phyloP scores from a whole-genome alignment of 495 filamentous ascomycete species.

The Gamarada debralockiae region DNA sequence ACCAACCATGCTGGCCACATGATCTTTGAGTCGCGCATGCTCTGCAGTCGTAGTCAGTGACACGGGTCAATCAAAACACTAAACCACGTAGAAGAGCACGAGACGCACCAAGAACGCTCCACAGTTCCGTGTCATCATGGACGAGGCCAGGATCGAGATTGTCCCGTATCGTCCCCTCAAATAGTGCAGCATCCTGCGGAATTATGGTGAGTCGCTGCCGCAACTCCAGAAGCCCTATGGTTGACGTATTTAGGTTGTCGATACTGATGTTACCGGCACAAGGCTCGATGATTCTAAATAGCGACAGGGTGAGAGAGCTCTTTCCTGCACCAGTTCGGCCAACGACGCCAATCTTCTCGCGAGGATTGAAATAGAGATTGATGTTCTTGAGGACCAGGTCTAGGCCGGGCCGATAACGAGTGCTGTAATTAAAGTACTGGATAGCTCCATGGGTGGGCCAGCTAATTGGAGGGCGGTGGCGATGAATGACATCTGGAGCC shows the following conservation, averaged over 20 bases:
- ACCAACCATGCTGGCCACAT: conserved; percentile 83
- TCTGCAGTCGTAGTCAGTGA: conserved; percentile 45
- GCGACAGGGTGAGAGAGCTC: conserved; percentile 85
- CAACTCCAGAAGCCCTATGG: conserved; percentile 85
- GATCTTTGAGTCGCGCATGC: conserved; percentile 89
- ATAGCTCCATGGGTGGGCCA: conserved; percentile 93
- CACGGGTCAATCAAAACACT: conserved; percentile 7
- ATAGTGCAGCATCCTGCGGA: conserved; percentile 95
- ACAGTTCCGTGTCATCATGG: conserved; percentile 96
- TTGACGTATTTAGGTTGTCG: conserved; percentile 83
- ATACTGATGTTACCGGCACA: conserved; percentile 77
- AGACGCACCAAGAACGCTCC: conserved; percentile 88
- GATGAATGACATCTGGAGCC: conserved; percentile 89
- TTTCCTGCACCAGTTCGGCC: conserved; percentile 96
- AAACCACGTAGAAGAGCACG: background rate
- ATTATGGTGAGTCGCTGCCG: conserved; percentile 93
- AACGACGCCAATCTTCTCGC: conserved; percentile 97
- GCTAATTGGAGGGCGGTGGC: conserved; percentile 77
- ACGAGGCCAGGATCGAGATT: conserved; percentile 94
- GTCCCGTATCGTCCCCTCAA: conserved; percentile 92
- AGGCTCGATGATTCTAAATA: conserved; percentile 96
- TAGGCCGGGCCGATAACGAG: conserved; percentile 82
- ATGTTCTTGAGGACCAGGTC: conserved; percentile 92
- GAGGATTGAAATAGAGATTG: conserved; percentile 85
- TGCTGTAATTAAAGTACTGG: conserved; percentile 88